Percentiles rank a stretch among this genome's conserved stretches.
These are phyloP conservation scores for Tillandsia leiboldiana DNA, from an alignment of 176 grass and related monocot species.

Conservation along the genomic window DNA sequence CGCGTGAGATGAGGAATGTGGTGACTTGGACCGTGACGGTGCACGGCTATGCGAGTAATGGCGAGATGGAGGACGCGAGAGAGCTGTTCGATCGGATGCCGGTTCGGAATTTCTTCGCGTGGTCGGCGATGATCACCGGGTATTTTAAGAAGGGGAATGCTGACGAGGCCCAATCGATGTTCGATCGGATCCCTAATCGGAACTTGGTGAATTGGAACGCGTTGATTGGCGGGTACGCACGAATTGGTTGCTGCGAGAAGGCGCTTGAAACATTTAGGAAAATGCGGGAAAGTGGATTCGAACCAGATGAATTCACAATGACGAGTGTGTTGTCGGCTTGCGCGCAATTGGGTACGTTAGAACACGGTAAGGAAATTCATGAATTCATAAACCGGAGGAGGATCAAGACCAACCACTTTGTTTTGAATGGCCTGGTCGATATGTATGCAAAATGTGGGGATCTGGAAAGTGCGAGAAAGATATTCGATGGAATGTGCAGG, in stretches of 20 bases:
- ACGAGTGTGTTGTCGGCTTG: slow-evolving; percentile 48
- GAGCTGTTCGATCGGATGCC: slow-evolving; percentile 57
- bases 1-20: slow-evolving; percentile 26
- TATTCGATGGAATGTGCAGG: slow-evolving; percentile 38
- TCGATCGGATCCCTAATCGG: slow-evolving; percentile 30
- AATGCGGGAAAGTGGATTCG: slow-evolving; percentile 29
- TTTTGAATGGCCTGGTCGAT: slow-evolving; percentile 61
- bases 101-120: slow-evolving; percentile 38
- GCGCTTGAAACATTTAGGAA: slow-evolving; percentile 30
- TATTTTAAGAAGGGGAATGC: slow-evolving; percentile 48
- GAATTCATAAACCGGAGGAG: slow-evolving; percentile 28
- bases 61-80: slow-evolving; percentile 40
- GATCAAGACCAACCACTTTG: slow-evolving; percentile 51
- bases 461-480: slow-evolving; percentile 20
- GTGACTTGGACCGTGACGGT: slow-evolving; percentile 53
- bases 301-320: slow-evolving; percentile 56
- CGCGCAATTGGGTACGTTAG: slow-evolving; percentile 43
- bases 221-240: slow-evolving; percentile 40
- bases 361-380: slow-evolving; percentile 40
- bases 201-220: slow-evolving; percentile 64
- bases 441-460: slow-evolving; percentile 73
- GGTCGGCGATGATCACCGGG: slow-evolving; percentile 56
- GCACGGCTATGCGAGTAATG: slow-evolving; percentile 27
- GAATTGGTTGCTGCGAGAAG: slow-evolving; percentile 37
- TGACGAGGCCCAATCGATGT: slow-evolving; percentile 21